Evolutionary conservation across 495 filamentous ascomycete genomes (phyloP), one percentile per base, ranked within the genome.

Genomic region (Aspergillus bridgeri): DNA sequence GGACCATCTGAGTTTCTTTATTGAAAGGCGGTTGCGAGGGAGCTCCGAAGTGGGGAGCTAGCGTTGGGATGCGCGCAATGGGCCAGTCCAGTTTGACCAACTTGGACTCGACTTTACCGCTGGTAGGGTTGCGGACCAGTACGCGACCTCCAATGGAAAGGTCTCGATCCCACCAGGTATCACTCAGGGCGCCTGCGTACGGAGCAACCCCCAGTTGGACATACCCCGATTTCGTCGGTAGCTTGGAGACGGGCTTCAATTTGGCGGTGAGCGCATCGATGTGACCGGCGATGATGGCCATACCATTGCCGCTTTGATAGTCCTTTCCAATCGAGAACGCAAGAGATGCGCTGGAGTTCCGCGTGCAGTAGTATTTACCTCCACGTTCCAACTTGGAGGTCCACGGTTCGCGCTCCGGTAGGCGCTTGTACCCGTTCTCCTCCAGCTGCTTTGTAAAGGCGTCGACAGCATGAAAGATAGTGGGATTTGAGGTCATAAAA

Each of bases 141-240:
- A 98, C 92, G 43, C 90, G 81, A 9, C 94, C 94, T 49, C 90
- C 94, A 61, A 97, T 87, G 49, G 88, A 86, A 43, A 98, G 81
- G 74, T 98, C 94, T 17, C 93, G 81, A 75, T 96, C 92, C 91
- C 90, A 96, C 92, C 92, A 96, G 2, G 92, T 96, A 53, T 74
- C 75, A 61, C 92, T 91, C 53, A 97, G 71, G 20, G 76, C 90
- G 33, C 94, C 92, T 11, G 91, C 94, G 67, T 97, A 98, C 0
- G 89, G 94, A 4, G 94, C 94, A 27, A 98, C 88, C 5, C 88
- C 93, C 4, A 98, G 79, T 75, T 96, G 91, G n/a, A 86, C 62
- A 70, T 90, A 98, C 29, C 93, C 93, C 21, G 88, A 85, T 65
- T 87, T 90, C 50, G 76, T 87, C 6, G 86, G 83, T 59, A 96